A percentile compares a stretch with the other conserved stretches of the same genome.
These are phyloP conservation scores for Trichosporon sp. DNA, from an alignment of 1,284 basidiomycete genomes.

Conservation along the genomic window DNA sequence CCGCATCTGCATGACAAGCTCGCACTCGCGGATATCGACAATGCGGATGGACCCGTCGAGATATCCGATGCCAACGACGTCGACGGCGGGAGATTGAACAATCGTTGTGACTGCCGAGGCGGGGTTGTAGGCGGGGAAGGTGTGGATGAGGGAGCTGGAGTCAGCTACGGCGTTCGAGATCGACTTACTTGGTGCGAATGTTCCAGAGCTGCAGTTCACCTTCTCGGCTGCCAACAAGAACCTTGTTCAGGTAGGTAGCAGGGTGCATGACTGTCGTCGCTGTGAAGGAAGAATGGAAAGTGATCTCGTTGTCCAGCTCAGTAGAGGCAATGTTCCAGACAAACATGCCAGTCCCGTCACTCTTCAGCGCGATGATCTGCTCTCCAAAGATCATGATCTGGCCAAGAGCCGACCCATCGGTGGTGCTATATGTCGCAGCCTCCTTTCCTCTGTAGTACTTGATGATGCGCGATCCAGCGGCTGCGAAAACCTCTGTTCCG, in stretches of 20 bases:
- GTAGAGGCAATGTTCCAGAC: constrained; percentile 67
- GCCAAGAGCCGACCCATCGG: constrained; percentile 41
- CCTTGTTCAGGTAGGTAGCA: constrained; percentile 94
- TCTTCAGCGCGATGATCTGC: constrained; percentile 69
- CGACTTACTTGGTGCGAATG: constrained; percentile 58
- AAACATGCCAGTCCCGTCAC: constrained; percentile 72
- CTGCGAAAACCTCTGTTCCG: constrained; percentile 78
- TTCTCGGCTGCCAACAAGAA: constrained; percentile 75
- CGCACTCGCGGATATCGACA: constrained; percentile 84
- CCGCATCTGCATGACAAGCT: constrained; percentile 77
- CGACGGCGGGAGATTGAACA: constrained; percentile 89
- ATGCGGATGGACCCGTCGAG: constrained; percentile 79
- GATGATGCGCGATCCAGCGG: constrained; percentile 64
- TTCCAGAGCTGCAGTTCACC: constrained; percentile 94
- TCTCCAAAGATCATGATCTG: constrained; percentile 69
- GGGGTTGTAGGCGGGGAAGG: constrained; percentile 47
- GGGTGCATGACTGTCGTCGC: constrained; percentile 84
- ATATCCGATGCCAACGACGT: constrained; percentile 88
- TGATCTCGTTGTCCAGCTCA: constrained; percentile 51
- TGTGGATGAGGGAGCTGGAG: constrained; percentile 50
- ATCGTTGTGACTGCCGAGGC: constrained; percentile 64
- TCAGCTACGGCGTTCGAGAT: constrained; percentile 53
- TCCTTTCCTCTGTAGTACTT: constrained; percentile 85
- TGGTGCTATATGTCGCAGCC: constrained; percentile 27
- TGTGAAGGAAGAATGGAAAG: constrained; percentile 61